Conservation (phyloP, 495 filamentous ascomycete species). For the Aspergillus taichungensis region DNA sequence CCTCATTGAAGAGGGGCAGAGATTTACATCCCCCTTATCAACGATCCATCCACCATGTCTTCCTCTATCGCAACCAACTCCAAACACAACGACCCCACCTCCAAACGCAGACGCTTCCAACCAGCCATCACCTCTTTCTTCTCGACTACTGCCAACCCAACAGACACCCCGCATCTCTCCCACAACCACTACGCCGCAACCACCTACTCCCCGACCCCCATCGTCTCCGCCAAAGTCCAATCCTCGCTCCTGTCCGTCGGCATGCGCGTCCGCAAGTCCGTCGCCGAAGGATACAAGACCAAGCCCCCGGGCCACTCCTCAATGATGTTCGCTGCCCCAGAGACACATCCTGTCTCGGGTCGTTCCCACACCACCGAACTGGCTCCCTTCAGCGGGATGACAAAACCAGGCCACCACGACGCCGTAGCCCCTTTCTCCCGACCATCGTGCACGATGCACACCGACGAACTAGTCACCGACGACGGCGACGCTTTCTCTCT, state of each 20-base stretch:
- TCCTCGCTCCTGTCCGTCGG: slow-evolving; percentile 76
- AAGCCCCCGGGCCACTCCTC: slow-evolving; percentile 23
- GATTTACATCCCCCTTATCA: slow-evolving; percentile 1
- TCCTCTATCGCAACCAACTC: not conserved
- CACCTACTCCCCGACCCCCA: slow-evolving; percentile 34
- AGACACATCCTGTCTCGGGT: slow-evolving; percentile 8
- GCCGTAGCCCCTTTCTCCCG: slow-evolving; percentile 11
- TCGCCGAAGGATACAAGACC: slow-evolving; percentile 89
- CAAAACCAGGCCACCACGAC: slow-evolving; percentile 46
- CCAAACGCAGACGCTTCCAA: slow-evolving; percentile 41
- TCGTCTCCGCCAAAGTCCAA: slow-evolving; percentile 57
- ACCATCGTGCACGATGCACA: slow-evolving; percentile 3
- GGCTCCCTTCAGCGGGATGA: slow-evolving; percentile 66
- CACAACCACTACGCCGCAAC: slow-evolving; percentile 35
- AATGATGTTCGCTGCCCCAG: slow-evolving; percentile 14
- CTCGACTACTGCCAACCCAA: slow-evolving; percentile 9
- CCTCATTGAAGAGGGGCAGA: no score
- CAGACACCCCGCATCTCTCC: slow-evolving; percentile 17
- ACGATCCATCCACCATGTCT: slow-evolving; percentile 7
- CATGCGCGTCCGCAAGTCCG: slow-evolving; percentile 85
- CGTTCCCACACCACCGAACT: slow-evolving; percentile 40
- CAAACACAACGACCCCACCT: slow-evolving; percentile 15
- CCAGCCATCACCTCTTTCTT: slow-evolving; percentile 40
- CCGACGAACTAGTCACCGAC: slow-evolving; percentile 17
- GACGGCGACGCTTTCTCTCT: slow-evolving; percentile 36